Conservation (phyloP, 2,329 filamentous ascomycete species). For the Fusarium globosum region DNA sequence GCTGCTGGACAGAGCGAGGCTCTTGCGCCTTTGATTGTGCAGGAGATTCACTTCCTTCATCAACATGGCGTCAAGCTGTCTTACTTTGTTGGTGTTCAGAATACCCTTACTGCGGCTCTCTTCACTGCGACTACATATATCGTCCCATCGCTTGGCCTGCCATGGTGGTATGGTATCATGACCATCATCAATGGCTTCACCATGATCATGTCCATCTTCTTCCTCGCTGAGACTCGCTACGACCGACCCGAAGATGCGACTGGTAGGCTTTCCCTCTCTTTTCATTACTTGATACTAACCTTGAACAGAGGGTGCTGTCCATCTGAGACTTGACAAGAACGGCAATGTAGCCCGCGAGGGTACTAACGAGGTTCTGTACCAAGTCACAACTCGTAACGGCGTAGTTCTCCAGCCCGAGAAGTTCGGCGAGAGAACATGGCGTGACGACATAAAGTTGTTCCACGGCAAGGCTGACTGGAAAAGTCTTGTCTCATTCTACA, state of each 20-base stretch:
- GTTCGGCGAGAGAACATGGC: conserved; percentile 5
- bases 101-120: neutral
- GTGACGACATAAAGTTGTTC: neutral
- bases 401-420: neutral
- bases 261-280: fast-evolving
- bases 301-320: neutral
- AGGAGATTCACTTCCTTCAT: conserved; percentile 5
- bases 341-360: neutral
- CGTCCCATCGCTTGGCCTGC: neutral
- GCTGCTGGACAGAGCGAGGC: conserved; percentile 17
- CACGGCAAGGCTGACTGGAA: neutral
- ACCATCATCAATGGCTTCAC: neutral
- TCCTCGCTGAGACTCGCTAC: conserved; percentile 2
- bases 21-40: neutral
- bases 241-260: conserved; percentile 11
- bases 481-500: neutral
- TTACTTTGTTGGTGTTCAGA: conserved; percentile 7
- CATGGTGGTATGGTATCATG: conserved; percentile 22
- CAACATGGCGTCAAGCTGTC: neutral
- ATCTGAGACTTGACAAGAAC: neutral
- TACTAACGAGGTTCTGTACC: neutral
- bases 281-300: fast-evolving
- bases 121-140: conserved; percentile 6
- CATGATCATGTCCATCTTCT: neutral
- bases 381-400: conserved; percentile 14